Evolutionary conservation across 2,329 filamentous ascomycete genomes (phyloP), one percentile per base, ranked within the genome.

Genomic region (Shiraia sp.): DNA sequence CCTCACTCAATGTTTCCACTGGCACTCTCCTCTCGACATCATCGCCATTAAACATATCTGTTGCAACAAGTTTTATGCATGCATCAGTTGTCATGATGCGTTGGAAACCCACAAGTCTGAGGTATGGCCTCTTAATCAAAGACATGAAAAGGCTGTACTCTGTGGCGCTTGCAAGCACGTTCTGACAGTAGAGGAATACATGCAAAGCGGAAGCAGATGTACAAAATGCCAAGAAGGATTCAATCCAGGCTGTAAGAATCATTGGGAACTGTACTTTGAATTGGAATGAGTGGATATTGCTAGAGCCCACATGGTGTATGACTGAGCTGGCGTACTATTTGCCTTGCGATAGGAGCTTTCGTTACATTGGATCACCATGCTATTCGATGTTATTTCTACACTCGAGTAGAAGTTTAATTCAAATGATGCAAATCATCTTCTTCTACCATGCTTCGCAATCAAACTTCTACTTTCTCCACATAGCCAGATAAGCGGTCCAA

Each of bases 381-480:
- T 19, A 19, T 9, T 19, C 8, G 3, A n/a, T 10, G 10, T 9
- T 8, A 32, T 19, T 9, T 32, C 15, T 32, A 6, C 10, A 32
- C 31, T 3, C 5, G 5, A 10, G n/a, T 9, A 8, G 10, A 10
- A 16, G 37, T 23, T 12, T 35, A 19, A 22, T 24, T 34, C 25
- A 26, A 26, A 6, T n/a, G 12, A 7, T 19, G 24, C 10, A 22
- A 31, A 24, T 32, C 36, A 61, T 40, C 44, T 53, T 30, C 57
- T 44, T 31, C 64, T 45, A 13, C 65, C 64, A 31, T 65, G 56
- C 40, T 86, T 87, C 2, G 83, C 85, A 33, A 87, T 80, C 63
- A 88, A 71, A 58, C 81, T 85, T 47, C 85, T 74, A 26, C 82
- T 80, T 34, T 80, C 84, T 10, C 81, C 79, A 57, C 82, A 83